Evolutionary conservation across 352 stramenopile species (phyloP).

Genomic region (Blastocystis sp.): DNA sequence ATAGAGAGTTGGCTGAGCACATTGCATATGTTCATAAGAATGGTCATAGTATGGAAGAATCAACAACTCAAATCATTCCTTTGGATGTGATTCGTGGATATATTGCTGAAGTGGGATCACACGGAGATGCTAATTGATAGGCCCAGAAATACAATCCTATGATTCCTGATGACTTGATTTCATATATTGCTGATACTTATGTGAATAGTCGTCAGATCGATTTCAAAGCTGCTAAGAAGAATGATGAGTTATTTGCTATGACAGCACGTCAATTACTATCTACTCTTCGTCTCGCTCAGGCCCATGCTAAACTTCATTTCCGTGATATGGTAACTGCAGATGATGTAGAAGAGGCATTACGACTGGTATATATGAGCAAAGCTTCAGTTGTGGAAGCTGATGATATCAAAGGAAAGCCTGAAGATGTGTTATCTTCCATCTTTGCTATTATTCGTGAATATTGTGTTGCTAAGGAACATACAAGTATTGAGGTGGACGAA

Average conservation of each 20-base stretch:
- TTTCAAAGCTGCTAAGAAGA: slow-evolving; percentile 72
- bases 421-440: slow-evolving; percentile 14
- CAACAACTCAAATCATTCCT: neutral
- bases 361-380: slow-evolving; percentile 74
- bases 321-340: slow-evolving; percentile 84
- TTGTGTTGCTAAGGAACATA: neutral
- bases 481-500: neutral
- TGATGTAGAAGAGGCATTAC: slow-evolving; percentile 93
- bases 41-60: slow-evolving; percentile 10
- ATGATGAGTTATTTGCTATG: slow-evolving; percentile 76
- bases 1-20: slow-evolving; percentile 23
- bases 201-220: slow-evolving; percentile 88
- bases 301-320: slow-evolving; percentile 90
- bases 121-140: slow-evolving; percentile 62
- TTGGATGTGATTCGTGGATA: slow-evolving; percentile 3
- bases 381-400: slow-evolving; percentile 26
- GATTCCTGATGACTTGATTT: slow-evolving; percentile 84
- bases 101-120: neutral
- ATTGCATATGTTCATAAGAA: slow-evolving; percentile 40
- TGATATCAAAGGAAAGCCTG: neutral
- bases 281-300: slow-evolving; percentile 90
- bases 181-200: slow-evolving; percentile 97
- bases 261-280: slow-evolving; percentile 93
- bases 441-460: neutral
- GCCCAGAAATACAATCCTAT: slow-evolving; percentile 76